Evolutionary conservation across 208 protist species (phyloP).

Genomic region (Acanthamoeba divionensis): DNA sequence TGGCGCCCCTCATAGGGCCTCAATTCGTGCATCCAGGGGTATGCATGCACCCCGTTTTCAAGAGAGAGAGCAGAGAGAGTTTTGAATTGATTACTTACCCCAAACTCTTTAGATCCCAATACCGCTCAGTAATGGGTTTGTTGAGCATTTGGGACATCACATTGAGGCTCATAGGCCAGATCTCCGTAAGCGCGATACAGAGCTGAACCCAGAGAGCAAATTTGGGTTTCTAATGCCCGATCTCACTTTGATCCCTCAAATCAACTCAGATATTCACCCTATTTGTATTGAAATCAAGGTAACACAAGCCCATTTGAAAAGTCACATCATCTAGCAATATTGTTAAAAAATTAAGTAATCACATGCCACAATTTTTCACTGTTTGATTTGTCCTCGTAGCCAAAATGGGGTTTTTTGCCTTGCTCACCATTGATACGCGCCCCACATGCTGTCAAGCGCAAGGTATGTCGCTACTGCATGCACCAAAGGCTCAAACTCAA

Average conservation of each 20-base stretch:
- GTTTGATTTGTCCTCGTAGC: neutral
- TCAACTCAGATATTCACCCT: neutral
- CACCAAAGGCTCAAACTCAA: constrained; percentile 18
- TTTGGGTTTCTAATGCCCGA: constrained; percentile 44
- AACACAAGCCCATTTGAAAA: neutral
- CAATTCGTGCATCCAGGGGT: constrained; percentile 34
- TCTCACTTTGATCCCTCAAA: neutral
- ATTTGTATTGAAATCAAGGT: constrained; percentile 56
- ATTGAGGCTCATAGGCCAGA: neutral
- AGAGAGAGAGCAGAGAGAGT: neutral
- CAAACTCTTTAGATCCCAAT: neutral
- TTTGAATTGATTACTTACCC: neutral
- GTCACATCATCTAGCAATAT: neutral
- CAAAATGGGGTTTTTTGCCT: constrained; percentile 48
- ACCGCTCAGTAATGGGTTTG: neutral
- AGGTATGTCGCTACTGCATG: constrained; percentile 49
- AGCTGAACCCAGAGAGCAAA: constrained; percentile 10
- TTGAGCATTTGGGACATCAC: neutral
- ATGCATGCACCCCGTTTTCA: neutral
- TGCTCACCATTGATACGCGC: constrained; percentile 30
- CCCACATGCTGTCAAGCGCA: neutral
- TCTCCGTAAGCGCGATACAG: neutral
- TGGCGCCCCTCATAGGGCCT: neutral
- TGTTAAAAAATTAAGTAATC: too few species aligned
- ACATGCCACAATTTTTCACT: neutral